Base-by-base conservation (phyloP, 495 filamentous ascomycete species). In the Barbatosphaeria neglecta region DNA sequence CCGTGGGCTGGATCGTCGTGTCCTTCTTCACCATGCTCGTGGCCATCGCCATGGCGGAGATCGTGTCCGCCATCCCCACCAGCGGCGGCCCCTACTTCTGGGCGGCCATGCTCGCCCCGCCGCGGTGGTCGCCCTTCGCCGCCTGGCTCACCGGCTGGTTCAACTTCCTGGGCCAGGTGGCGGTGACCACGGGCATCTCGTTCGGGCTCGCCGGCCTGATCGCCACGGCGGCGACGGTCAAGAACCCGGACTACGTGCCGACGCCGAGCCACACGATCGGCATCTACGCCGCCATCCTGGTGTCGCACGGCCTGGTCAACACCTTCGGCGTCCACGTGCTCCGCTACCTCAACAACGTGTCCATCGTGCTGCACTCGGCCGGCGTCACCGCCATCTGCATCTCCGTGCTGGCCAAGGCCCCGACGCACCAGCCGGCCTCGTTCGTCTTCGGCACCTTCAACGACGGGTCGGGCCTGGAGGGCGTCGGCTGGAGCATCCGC, bases 61-160 rank as follows among this genome's bases (percentile, higher is more conserved):
- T 83, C 49, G 77, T 80, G 20, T 79, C 75, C 2, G 78, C 79
- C 1, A 76, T 82, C 50, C 80, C 80, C 0, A 82, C 77, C 3
- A 71, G 67, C 28, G 80, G 78, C 18, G 80, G 80, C 8, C 78
- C 78, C 16, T 84, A 84, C 51, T 83, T 81, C 58, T 84, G 80
- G 80, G 68, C 76, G 3, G 78, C 79, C 23, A 68, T 80, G 48
- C 65, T 83, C 19, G 77, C 80, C 6, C 74, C 79, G 1, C 62
- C 67, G 6, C 57, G 65, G 6, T 68, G 72, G 58, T 68, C 73
- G 0, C 75, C 80, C 6, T 81, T 83, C 52, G 68, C 72, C 6
- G 73, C 75, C 22, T 83, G 80, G 80, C 65, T 81, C 35, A 83
- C 80, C 2, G 80, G 80, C 11, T 82, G 78, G 78, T 76, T 72